phyloP scores from a whole-genome alignment of 257 asterid species.

The Ajuga chamaepitys region DNA sequence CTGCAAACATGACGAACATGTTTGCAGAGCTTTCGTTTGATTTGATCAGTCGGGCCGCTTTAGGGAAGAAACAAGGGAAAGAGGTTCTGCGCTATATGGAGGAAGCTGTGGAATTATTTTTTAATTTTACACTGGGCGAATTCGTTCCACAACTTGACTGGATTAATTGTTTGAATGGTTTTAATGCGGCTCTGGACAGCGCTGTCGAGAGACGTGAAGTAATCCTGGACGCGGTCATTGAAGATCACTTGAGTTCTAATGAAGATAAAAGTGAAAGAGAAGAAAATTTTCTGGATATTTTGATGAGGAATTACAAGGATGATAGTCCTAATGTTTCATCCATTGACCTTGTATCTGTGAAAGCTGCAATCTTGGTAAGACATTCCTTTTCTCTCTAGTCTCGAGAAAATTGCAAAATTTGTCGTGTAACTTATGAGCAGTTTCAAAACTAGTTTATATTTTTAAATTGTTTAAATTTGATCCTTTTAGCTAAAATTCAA shows the following conservation, averaged over 20 bases:
- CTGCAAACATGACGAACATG: slow-evolving; percentile 13
- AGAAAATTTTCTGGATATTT: too few species aligned
- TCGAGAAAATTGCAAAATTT: too few species aligned
- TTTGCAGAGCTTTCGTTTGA: slow-evolving; percentile 1
- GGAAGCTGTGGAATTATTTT: slow-evolving; percentile 1
- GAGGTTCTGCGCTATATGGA: not conserved
- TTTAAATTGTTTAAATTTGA: too few species aligned
- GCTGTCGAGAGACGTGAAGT: not conserved
- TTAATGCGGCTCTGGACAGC: not conserved
- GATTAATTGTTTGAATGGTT: slow-evolving; percentile 16
- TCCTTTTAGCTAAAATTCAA: too few species aligned
- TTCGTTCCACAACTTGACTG: slow-evolving; percentile 26
- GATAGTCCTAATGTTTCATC: too few species aligned
- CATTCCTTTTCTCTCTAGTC: too few species aligned
- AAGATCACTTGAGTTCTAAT: not conserved
- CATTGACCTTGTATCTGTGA: too few species aligned
- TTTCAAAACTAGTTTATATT: too few species aligned
- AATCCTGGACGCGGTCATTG: slow-evolving; percentile 7
- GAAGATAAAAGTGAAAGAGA: too few species aligned
- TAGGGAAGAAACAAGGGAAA: slow-evolving; percentile 18
- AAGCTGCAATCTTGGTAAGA: too few species aligned
- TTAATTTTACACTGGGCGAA: slow-evolving; percentile 5
- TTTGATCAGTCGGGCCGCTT: slow-evolving; percentile 10
- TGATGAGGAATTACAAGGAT: too few species aligned
- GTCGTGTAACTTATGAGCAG: too few species aligned